phyloP scores from a whole-genome alignment of 768 basidiomycete species.

The Termitomyces sp. region DNA sequence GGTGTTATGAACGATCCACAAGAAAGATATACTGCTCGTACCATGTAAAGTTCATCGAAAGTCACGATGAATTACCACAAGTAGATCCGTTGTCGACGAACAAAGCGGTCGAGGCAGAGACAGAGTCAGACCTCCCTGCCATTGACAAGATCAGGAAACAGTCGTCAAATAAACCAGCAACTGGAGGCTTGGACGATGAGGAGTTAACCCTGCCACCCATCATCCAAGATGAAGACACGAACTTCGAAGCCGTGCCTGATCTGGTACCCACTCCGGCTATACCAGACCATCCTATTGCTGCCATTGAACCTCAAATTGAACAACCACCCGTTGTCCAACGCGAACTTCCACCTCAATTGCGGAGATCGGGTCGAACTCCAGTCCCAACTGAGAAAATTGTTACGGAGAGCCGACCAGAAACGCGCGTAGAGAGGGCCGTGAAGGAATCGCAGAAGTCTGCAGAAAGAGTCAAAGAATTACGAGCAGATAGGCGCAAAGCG shows the following conservation, averaged over 20 bases:
- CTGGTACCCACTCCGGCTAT: not conserved
- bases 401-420: not conserved
- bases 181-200: not conserved
- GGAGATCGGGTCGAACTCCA: not conserved
- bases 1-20: conserved; percentile 20
- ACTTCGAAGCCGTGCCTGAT: not conserved
- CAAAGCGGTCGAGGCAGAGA: not conserved
- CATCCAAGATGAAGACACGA: not conserved
- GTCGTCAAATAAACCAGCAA: not conserved
- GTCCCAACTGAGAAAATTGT: not conserved
- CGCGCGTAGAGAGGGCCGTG: not conserved
- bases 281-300: not conserved
- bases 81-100: no score
- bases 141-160: not conserved
- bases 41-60: conserved; percentile 22
- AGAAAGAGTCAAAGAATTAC: not conserved
- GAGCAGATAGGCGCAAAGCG: not conserved
- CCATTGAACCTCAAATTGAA: no score
- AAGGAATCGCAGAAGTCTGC: not conserved
- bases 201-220: not conserved
- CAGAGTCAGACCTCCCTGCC: not conserved
- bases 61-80: conserved; percentile 5
- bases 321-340: not conserved
- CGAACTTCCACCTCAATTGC: not conserved
- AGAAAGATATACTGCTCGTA: conserved; percentile 14